A percentile compares a stretch with the other conserved stretches of the same genome.
These are phyloP conservation scores for Grosmannia penicillata DNA, from an alignment of 2,329 filamentous ascomycete genomes.

Conservation along the genomic window DNA sequence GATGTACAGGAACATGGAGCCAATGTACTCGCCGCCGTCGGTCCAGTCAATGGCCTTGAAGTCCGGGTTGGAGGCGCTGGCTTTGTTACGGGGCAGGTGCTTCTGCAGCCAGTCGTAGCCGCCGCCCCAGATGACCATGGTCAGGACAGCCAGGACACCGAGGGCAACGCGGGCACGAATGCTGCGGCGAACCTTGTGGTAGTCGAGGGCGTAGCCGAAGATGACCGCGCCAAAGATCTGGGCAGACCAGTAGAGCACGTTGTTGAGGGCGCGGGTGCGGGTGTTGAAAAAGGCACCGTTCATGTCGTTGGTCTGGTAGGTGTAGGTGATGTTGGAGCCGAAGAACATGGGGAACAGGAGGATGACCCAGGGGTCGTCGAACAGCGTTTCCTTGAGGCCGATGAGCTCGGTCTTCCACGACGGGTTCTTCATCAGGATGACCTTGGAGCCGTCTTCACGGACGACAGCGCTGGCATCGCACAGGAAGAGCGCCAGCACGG, in stretches of 20 bases:
- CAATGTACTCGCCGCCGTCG: conserved; percentile 47
- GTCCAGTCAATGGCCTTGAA: conserved; percentile 44
- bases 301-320: conserved; percentile 57
- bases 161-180: conserved; percentile 53
- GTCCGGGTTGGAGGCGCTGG: conserved; percentile 9
- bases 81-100: conserved; percentile 35
- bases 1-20: conserved; percentile 78
- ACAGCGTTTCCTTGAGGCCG: conserved; percentile 61
- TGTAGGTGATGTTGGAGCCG: conserved; percentile 68
- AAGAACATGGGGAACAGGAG: conserved; percentile 72
- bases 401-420: conserved; percentile 67
- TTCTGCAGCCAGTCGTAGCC: conserved; percentile 62
- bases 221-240: conserved; percentile 65
- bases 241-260: conserved; percentile 61
- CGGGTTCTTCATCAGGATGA: conserved; percentile 84
- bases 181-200: conserved; percentile 41
- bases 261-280: conserved; percentile 60
- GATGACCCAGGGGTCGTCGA: conserved; percentile 56
- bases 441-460: conserved; percentile 61
- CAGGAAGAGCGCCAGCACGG: conserved; percentile 52
- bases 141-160: conserved; percentile 47
- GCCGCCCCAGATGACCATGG: conserved; percentile 69
- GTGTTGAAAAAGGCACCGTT: conserved; percentile 58
- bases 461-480: conserved; percentile 58
- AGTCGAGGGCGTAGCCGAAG: conserved; percentile 60